Percentiles rank a stretch among this genome's conserved stretches.
Evolutionary conservation across 1,139 yeast species (phyloP).

Genomic region (Yamadazyma mexicana): DNA sequence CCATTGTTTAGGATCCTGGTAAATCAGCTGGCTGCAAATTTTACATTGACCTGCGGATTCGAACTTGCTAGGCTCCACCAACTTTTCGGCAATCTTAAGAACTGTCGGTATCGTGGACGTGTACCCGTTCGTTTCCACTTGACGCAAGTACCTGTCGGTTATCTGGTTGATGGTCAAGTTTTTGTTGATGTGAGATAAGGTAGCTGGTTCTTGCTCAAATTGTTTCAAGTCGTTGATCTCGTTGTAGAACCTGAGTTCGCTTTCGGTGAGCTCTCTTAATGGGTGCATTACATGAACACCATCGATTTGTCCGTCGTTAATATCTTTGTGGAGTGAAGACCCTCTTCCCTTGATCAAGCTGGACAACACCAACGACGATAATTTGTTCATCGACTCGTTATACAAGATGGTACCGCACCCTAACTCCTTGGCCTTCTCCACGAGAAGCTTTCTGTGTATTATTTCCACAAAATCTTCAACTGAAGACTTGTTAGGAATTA

Average conservation of each 20-base stretch:
- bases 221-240: slow-evolving; percentile 30
- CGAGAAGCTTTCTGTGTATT: slow-evolving; percentile 49
- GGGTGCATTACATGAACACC: slow-evolving; percentile 60
- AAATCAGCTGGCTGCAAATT: slow-evolving; percentile 52
- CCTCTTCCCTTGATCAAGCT: slow-evolving; percentile 93
- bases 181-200: slow-evolving; percentile 46
- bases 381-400: slow-evolving; percentile 79
- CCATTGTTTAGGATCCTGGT: slow-evolving; percentile 68
- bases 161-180: slow-evolving; percentile 81
- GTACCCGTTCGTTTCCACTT: slow-evolving; percentile 72
- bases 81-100: slow-evolving; percentile 82
- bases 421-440: slow-evolving; percentile 45
- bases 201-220: slow-evolving; percentile 18
- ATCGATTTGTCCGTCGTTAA: slow-evolving; percentile 46
- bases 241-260: slow-evolving; percentile 62
- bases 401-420: slow-evolving; percentile 59
- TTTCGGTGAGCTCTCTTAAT: slow-evolving; percentile 66
- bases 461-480: slow-evolving; percentile 59
- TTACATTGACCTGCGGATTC: slow-evolving; percentile 34
- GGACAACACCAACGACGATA: slow-evolving; percentile 78
- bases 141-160: slow-evolving; percentile 68
- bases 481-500: slow-evolving; percentile 54
- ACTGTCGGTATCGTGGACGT: slow-evolving; percentile 94
- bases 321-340: slow-evolving; percentile 52
- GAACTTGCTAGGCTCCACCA: slow-evolving; percentile 52